Percentiles rank a stretch among this genome's conserved stretches.
These are phyloP conservation scores for Nemania diffusa DNA, from an alignment of 2,329 filamentous ascomycete species.

Conservation along the genomic window DNA sequence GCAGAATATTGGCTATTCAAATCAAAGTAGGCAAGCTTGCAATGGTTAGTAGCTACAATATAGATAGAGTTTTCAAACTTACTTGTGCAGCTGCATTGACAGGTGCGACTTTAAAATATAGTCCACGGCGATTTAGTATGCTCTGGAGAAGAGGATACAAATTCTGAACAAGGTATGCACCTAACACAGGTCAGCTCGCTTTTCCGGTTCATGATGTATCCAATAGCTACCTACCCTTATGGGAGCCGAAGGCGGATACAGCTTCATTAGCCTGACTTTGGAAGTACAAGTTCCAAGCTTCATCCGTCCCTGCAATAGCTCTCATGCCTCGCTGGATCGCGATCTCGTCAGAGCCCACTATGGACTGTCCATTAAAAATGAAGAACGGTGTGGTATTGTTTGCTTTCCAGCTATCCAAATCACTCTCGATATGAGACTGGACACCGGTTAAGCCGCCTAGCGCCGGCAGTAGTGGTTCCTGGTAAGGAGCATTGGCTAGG, in stretches of 20 bases:
- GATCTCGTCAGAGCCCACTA: constrained; percentile 78
- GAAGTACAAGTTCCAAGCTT: constrained; percentile 90
- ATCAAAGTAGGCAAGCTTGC: constrained; percentile 81
- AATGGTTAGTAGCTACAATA: constrained; percentile 41
- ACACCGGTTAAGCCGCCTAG: constrained; percentile 89
- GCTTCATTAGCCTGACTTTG: constrained; percentile 81
- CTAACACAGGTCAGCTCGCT: constrained; percentile 55
- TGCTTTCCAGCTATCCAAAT: constrained; percentile 77
- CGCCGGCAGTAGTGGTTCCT: constrained; percentile 89
- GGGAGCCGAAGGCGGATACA: constrained; percentile 83
- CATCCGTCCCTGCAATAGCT: constrained; percentile 76
- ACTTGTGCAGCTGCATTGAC: constrained; percentile 91
- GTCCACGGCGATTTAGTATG: constrained; percentile 73
- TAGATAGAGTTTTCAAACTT: constrained; percentile 44
- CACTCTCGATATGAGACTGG: constrained; percentile 76
- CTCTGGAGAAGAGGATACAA: constrained; percentile 81
- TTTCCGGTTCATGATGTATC: not conserved
- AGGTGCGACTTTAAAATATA: constrained; percentile 85
- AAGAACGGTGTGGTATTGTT: constrained; percentile 83
- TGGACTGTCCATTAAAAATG: constrained; percentile 88
- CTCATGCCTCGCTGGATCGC: constrained; percentile 70
- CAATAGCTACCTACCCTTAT: constrained; percentile 68
- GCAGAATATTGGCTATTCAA: constrained; percentile 74
- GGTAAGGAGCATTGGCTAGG: constrained; percentile 74
- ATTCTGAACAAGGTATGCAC: constrained; percentile 75